Evolutionary conservation across 179 eudicot species (phyloP), one percentile per base, ranked within the genome.

Genomic region (Corrigiola litoralis): DNA sequence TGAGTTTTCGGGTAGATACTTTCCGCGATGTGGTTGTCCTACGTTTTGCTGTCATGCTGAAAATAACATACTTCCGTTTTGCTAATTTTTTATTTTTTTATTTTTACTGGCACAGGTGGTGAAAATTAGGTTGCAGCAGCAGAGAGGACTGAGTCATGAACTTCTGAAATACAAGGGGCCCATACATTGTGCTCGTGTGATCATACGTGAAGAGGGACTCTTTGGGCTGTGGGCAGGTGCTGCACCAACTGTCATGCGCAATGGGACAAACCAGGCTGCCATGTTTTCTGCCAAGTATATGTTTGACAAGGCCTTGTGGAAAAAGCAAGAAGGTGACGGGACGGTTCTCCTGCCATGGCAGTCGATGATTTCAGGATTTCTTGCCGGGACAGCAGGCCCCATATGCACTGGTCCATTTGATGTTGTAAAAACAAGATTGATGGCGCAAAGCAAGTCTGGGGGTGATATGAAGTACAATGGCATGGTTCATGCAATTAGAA

Each of bases 291-390:
- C 97, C 62, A 92, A 92, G 72, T 82, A 85, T 61, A 70, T 79
- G 61, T 87, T 90, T 51, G 98, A 92, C 69, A 73, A 58, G 49
- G 27, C 83, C 42, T 66, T 92, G 58, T 92, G 98, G 98, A 77
- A 80, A 32, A 92, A 84, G 75, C 88, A 84, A 45, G 98, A 92
- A 75, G 98, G 98, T 21, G 98, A 92, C 27, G 94, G 98, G 11
- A 77, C 53, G 50, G 84, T 83, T 47, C 95, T 92, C 54, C 79
- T 68, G 58, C 97, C 98, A 28, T 90, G 96, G 96, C 98, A 92
- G 72, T 92, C 96, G n/a, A 92, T 92, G 98, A 81, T 87, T 47
- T 90, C 98, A 12, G 98, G 98, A 5, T 92, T 92, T 53, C 89
- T 92, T 52, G 98, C 98, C 0, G 98, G 98, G 24, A 90, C 90